Evolutionary conservation across 208 protist species (phyloP).

Genomic region (Sergeia podlipaevii): DNA sequence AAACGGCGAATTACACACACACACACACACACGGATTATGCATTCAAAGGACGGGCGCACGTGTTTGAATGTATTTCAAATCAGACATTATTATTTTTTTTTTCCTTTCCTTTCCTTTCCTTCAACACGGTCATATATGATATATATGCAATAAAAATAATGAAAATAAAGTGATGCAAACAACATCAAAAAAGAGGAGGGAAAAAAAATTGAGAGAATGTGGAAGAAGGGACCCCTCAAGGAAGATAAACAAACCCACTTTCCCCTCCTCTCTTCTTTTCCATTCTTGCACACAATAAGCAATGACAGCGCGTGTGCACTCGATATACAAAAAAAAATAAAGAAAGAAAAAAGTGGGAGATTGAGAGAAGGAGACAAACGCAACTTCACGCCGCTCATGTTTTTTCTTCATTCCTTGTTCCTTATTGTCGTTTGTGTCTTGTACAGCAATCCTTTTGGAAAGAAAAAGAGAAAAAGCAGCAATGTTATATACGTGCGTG

Average conservation of each 20-base stretch:
- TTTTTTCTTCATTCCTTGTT: neutral
- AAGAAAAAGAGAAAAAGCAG: too few species aligned
- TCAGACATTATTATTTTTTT: too few species aligned
- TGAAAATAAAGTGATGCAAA: neutral
- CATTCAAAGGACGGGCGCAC: neutral
- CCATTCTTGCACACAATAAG: too few species aligned
- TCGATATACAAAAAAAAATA: slow-evolving; percentile 15
- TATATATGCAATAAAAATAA: too few species aligned
- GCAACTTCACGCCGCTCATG: neutral
- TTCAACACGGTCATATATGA: too few species aligned
- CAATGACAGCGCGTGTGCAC: neutral
- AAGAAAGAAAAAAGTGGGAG: neutral
- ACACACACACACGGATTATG: slow-evolving; percentile 1
- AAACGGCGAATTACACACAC: neutral
- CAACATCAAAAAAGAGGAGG: slow-evolving; percentile 1
- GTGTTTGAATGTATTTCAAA: neutral
- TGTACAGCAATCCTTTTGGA: too few species aligned
- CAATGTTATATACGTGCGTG: too few species aligned
- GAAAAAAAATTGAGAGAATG: slow-evolving; percentile 4
- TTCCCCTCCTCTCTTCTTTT: too few species aligned
- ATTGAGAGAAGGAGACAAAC: neutral
- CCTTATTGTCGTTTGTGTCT: too few species aligned
- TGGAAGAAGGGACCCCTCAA: too few species aligned
- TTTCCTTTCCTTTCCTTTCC: too few species aligned
- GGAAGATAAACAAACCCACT: too few species aligned